Evolutionary conservation across 1,284 basidiomycete species (phyloP).

Genomic region (Lentinula novae-zelandiae): DNA sequence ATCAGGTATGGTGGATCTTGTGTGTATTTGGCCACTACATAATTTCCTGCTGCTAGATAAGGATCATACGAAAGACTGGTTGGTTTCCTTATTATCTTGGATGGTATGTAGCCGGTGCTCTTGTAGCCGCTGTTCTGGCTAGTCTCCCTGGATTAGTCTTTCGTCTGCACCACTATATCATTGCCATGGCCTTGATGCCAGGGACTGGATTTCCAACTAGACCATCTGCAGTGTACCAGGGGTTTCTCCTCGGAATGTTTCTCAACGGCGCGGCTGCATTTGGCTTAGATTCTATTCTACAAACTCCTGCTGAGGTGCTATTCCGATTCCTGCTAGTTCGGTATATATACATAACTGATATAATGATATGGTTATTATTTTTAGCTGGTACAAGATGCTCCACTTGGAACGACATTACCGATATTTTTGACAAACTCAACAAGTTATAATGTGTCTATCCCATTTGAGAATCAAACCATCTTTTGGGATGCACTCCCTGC

Average conservation of each 20-base stretch:
- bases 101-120: slow-evolving; percentile 68
- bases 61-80: slow-evolving; percentile 83
- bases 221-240: slow-evolving; percentile 75
- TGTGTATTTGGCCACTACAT: background rate
- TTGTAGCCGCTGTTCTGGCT: slow-evolving; percentile 64
- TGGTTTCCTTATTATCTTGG: slow-evolving; percentile 72
- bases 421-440: slow-evolving; percentile 71
- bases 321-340: slow-evolving; percentile 1
- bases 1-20: slow-evolving; percentile 44
- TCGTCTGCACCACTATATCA: slow-evolving; percentile 74
- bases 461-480: slow-evolving; percentile 55
- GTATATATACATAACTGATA: background rate
- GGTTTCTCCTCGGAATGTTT: slow-evolving; percentile 81
- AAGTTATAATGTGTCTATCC: slow-evolving; percentile 53
- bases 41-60: slow-evolving; percentile 27
- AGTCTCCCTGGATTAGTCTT: slow-evolving; percentile 67
- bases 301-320: slow-evolving; percentile 67
- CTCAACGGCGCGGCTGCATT: slow-evolving; percentile 75
- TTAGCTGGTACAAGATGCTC: slow-evolving; percentile 72
- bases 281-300: slow-evolving; percentile 77
- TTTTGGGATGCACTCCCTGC: slow-evolving; percentile 58
- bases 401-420: slow-evolving; percentile 67
- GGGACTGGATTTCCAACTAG: slow-evolving; percentile 81
- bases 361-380: background rate
- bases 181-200: slow-evolving; percentile 73